Evolutionary conservation across 257 asterid genomes (phyloP).

Genomic region (Solanum pennellii): DNA sequence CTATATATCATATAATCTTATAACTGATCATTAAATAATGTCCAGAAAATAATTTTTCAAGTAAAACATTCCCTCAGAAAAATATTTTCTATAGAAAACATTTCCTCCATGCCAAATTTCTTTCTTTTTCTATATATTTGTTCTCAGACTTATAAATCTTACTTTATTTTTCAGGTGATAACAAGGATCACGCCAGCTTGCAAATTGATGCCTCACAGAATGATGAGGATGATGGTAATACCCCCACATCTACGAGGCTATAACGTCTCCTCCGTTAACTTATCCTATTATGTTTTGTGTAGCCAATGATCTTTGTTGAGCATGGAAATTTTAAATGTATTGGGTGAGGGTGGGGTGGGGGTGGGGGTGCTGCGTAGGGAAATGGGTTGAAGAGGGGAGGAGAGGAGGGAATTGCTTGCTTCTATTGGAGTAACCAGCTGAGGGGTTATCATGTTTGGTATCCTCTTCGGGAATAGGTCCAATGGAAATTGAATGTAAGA

Average conservation of each 20-base stretch:
- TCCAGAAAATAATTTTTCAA: not conserved
- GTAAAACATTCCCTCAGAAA: not conserved
- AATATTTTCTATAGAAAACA: not conserved
- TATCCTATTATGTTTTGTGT: not conserved
- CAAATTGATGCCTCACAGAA: conserved; percentile 15
- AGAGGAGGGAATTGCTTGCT: not conserved
- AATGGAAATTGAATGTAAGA: not conserved
- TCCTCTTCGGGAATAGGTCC: not conserved
- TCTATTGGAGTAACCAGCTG: not conserved
- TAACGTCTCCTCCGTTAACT: not conserved
- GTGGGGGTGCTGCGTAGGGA: not conserved
- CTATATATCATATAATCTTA: not conserved
- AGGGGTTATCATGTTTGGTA: not conserved
- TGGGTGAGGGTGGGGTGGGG: not conserved
- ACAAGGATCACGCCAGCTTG: conserved; percentile 9
- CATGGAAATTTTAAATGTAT: not conserved
- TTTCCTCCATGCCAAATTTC: not conserved
- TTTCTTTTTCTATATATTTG: not conserved
- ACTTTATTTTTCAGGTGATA: conserved; percentile 8
- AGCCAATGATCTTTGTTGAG: not conserved
- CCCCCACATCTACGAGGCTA: not conserved
- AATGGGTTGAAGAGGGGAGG: not conserved
- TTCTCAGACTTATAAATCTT: not conserved
- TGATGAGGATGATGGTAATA: conserved; percentile 49
- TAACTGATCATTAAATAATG: not conserved